A percentile compares a stretch with the other conserved stretches of the same genome.
These are phyloP conservation scores for Sphagnurus paluster DNA, from an alignment of 1,284 basidiomycete species.

Conservation along the genomic window DNA sequence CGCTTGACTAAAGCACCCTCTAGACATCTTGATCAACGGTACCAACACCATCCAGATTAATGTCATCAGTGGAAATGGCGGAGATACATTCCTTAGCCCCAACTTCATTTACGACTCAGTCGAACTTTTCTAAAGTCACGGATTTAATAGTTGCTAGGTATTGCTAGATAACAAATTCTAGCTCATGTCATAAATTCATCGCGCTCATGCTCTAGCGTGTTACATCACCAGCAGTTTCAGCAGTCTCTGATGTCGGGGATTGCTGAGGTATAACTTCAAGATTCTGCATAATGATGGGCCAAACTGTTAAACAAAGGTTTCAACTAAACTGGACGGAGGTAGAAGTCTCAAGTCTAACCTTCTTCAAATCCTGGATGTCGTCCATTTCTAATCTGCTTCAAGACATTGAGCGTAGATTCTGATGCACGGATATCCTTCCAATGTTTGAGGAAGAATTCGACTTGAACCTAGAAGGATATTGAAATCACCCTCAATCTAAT, in stretches of 20 bases:
- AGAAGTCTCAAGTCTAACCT: constrained; percentile 38
- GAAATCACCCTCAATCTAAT: background rate
- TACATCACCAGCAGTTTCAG: constrained; percentile 11
- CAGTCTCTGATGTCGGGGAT: constrained; percentile 8
- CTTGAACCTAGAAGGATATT: constrained; percentile 53
- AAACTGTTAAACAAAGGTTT: constrained; percentile 44
- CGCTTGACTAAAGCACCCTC: background rate
- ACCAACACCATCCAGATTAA: constrained; percentile 43
- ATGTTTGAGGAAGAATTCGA: constrained; percentile 76
- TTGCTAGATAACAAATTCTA: too few species aligned
- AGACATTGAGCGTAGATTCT: constrained; percentile 80
- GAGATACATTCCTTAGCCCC: constrained; percentile 42
- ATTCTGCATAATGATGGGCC: constrained; percentile 65
- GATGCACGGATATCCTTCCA: constrained; percentile 83
- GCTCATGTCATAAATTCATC: too few species aligned
- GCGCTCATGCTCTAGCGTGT: constrained; percentile 2
- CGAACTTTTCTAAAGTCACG: constrained; percentile 35
- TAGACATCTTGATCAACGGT: constrained; percentile 37
- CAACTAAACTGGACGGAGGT: background rate
- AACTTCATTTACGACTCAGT: constrained; percentile 47
- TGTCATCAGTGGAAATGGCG: constrained; percentile 43
- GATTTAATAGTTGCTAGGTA: too few species aligned
- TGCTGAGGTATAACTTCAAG: constrained; percentile 57
- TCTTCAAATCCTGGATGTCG: constrained; percentile 83
- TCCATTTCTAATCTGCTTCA: constrained; percentile 79